These are phyloP conservation scores for Phaeosphaeriaceae sp. DNA, from an alignment of 2,329 filamentous ascomycete species.

Conservation along the genomic window DNA sequence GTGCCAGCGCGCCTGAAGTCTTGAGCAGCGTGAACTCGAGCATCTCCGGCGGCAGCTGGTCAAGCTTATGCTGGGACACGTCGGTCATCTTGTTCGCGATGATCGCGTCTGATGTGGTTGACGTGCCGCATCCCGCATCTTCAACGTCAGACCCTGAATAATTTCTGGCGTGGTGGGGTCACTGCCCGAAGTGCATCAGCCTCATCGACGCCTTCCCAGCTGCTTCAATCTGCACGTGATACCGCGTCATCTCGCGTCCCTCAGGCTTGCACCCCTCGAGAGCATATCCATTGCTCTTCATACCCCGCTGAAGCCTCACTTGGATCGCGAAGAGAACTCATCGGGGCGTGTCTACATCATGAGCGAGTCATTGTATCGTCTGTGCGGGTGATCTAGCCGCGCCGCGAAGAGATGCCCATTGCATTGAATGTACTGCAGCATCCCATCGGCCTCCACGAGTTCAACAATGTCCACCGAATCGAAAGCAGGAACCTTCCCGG, in stretches of 20 bases:
- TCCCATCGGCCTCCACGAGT: not conserved
- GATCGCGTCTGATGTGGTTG: not conserved
- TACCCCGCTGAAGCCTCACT: not conserved
- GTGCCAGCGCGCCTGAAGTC: conserved; percentile 50
- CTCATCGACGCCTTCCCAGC: not conserved
- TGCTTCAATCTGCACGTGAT: not conserved
- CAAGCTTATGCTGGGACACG: conserved; percentile 14
- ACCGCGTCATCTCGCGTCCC: not conserved
- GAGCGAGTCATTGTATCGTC: not conserved
- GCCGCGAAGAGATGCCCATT: not conserved
- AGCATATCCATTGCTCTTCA: not conserved
- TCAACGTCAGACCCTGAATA: not conserved
- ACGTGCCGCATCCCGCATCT: not conserved
- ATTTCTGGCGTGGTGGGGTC: not conserved
- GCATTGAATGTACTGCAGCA: not conserved
- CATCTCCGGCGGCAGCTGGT: conserved; percentile 51
- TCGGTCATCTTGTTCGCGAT: not conserved
- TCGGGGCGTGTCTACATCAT: not conserved
- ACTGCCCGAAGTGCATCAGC: not conserved
- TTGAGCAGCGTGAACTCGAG: conserved; percentile 54
- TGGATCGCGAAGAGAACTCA: not conserved
- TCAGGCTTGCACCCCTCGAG: not conserved
- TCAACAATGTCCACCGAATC: not conserved
- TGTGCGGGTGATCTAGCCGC: not conserved
- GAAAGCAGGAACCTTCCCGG: not conserved